Evolutionary conservation across 2,329 filamentous ascomycete species (phyloP), one percentile per base, ranked within the genome.

Genomic region (Pseudogymnoascus sp.): DNA sequence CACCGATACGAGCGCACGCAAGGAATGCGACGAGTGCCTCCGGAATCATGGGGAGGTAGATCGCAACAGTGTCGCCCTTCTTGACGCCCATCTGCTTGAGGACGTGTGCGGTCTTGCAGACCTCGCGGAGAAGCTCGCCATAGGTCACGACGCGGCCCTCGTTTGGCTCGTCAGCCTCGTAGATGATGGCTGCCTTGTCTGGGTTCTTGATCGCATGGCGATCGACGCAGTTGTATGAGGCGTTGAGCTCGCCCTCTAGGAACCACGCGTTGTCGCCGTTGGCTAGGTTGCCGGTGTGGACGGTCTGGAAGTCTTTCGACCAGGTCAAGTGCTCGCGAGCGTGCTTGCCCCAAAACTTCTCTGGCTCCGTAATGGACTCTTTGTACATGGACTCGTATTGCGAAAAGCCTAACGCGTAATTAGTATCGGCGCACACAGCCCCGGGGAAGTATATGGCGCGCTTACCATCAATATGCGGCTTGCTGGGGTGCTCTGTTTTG

Each of bases 41-140:
- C 63, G 95, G 95, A 76, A 99, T 96, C 95, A 99, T 99, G 75
- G 95, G 95, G 68, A 99, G 80, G 81, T 99, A 99, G 69, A 99
- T 90, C 67, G 92, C 95, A 64, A 99, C 93, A 4, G 93, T 96
- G 78, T 99, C 95, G 63, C 95, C 95, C 82, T 97, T 97, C 80
- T 89, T 87, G 65, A 99, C 93, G 67, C 95, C 95, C 86, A 96
- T 95, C 79, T 93, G 85, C 82, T 93, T 96, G 70, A 99, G 83
- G 24, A 90, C 88, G 80, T 91, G 91, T 50, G 95, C 89, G 14
- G 91, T 86, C 76, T 86, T 89, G 72, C 89, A 97, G 61, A 99
- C 93, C 76, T 99, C 86, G 67, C 92, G 88, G 66, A 97, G 85
- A 61, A 99, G 88, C 82, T 99, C 93, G 71, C 89, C 85, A 72